A percentile compares a stretch with the other conserved stretches of the same genome.
phyloP scores from a whole-genome alignment of 176 grass and related monocot genomes.

The Puccinellia tenuiflora region DNA sequence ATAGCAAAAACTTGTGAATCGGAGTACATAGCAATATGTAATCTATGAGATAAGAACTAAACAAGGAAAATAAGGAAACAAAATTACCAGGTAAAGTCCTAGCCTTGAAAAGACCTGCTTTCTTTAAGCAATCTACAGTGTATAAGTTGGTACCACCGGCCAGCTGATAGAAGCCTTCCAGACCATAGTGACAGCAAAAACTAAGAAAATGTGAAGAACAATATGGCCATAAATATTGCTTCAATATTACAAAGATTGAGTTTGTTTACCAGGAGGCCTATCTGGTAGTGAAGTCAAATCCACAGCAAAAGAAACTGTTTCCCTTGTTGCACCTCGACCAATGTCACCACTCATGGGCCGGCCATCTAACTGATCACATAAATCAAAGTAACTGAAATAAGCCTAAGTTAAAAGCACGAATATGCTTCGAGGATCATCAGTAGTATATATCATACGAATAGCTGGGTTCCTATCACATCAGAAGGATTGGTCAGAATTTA shows the following conservation, averaged over 20 bases:
- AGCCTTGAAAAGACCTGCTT: constrained; percentile 58
- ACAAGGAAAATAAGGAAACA: neutral
- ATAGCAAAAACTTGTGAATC: neutral
- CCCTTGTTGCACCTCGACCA: constrained; percentile 77
- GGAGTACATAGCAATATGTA: neutral
- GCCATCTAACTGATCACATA: constrained; percentile 67
- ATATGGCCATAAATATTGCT: neutral
- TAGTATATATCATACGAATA: neutral
- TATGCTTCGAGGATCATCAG: neutral
- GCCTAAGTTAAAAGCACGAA: neutral
- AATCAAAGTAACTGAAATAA: constrained; percentile 11
- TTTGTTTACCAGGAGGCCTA: constrained; percentile 67
- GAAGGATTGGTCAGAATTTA: neutral
- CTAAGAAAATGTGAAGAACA: neutral
- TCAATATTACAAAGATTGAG: neutral
- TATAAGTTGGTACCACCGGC: constrained; percentile 82
- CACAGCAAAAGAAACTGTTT: constrained; percentile 76
- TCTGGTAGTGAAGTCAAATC: constrained; percentile 46
- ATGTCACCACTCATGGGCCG: constrained; percentile 92
- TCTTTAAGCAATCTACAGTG: constrained; percentile 76
- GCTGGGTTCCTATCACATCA: neutral
- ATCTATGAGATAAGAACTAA: neutral
- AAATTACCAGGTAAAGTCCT: constrained; percentile 34
- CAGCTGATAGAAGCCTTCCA: constrained; percentile 89
- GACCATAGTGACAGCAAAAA: constrained; percentile 25